A percentile compares a stretch with the other conserved stretches of the same genome.
Conservation (phyloP, 2,329 filamentous ascomycete genomes). For the Bretziella fagacearum region DNA sequence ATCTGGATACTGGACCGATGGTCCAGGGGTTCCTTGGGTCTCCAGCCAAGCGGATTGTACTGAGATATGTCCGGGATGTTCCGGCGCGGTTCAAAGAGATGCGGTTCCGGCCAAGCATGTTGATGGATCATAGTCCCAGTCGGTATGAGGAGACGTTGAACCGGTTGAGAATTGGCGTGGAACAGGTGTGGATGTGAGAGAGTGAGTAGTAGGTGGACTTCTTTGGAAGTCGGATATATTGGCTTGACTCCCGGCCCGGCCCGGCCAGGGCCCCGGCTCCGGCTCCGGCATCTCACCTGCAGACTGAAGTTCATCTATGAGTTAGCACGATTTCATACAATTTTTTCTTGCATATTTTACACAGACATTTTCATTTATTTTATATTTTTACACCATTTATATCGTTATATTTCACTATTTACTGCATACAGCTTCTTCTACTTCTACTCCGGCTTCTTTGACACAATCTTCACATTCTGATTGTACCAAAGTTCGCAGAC, state of each 20-base stretch:
- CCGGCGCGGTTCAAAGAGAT: conserved; percentile 54
- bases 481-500: too few relatives aligned
- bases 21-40: conserved; percentile 39
- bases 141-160: conserved; percentile 55
- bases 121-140: conserved; percentile 59
- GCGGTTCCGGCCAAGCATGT: conserved; percentile 54
- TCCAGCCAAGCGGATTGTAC: conserved; percentile 49
- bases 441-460: too few relatives aligned
- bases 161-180: conserved; percentile 36
- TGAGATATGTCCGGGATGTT: conserved; percentile 56
- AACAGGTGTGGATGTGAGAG: conserved; percentile 18
- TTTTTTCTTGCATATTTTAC: too few relatives aligned
- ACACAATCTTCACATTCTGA: too few relatives aligned
- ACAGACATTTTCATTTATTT: too few relatives aligned
- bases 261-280: too few relatives aligned
- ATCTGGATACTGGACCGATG: conserved; percentile 20
- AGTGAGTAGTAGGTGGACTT: neutral
- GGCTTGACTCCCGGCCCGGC: neutral
- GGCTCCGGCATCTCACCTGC: too few relatives aligned
- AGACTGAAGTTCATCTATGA: too few relatives aligned
- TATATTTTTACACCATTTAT: too few relatives aligned
- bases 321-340: too few relatives aligned
- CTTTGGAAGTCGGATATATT: neutral
- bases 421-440: too few relatives aligned
- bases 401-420: too few relatives aligned